Evolutionary conservation across 148 eudicot species (phyloP).

Genomic region (Dysphania ambrosioides): DNA sequence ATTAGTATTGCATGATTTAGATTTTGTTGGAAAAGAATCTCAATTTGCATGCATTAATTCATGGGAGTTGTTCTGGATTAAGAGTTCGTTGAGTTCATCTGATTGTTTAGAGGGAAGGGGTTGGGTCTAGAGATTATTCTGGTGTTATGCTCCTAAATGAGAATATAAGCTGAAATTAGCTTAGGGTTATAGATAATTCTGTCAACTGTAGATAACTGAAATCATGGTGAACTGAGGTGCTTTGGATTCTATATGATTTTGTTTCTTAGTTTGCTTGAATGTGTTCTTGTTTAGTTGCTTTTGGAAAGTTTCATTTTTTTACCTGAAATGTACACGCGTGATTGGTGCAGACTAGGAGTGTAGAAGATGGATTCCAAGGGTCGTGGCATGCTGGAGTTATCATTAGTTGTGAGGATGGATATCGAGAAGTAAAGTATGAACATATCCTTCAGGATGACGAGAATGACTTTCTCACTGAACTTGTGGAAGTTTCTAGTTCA

Average conservation of each 20-base stretch:
- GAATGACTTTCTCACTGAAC: slow-evolving; percentile 29
- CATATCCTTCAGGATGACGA: slow-evolving; percentile 41
- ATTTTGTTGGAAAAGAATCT: too few species aligned
- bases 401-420: slow-evolving; percentile 22
- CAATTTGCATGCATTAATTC: too few species aligned
- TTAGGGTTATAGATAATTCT: neutral
- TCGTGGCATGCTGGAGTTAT: slow-evolving; percentile 82
- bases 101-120: neutral
- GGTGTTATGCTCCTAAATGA: neutral
- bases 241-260: neutral
- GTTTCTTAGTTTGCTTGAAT: neutral
- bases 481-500: slow-evolving; percentile 36
- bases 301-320: neutral
- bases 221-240: neutral
- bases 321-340: neutral
- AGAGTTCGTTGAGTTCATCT: neutral
- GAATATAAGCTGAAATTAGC: neutral
- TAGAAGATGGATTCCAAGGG: slow-evolving; percentile 71
- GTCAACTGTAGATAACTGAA: neutral
- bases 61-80: slow-evolving; percentile 1
- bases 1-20: too few species aligned
- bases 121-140: neutral
- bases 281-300: neutral
- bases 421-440: slow-evolving; percentile 46
- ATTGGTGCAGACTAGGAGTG: slow-evolving; percentile 64